phyloP scores from a whole-genome alignment of 306 rosid genomes.

The Pterocarpus santalinus region DNA sequence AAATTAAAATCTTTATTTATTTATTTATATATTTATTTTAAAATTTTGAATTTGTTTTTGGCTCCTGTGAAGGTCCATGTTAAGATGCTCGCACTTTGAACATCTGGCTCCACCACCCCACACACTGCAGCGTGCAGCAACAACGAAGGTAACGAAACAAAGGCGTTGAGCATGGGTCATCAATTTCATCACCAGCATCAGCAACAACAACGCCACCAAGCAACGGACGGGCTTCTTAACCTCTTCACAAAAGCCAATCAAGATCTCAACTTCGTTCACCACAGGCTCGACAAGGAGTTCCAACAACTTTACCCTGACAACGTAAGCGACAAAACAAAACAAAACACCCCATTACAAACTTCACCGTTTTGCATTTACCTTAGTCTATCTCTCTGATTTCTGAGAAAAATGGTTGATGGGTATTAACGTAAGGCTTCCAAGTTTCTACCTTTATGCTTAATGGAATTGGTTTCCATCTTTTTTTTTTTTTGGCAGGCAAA shows the following conservation, averaged over 20 bases:
- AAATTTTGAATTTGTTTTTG: slow-evolving; percentile 38
- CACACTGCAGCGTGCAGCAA: not conserved
- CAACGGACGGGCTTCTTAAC: slow-evolving; percentile 74
- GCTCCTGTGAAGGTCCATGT: not conserved
- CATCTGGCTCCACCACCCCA: not conserved
- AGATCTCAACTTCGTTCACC: slow-evolving; percentile 69
- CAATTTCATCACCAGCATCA: slow-evolving; percentile 6
- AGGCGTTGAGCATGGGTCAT: slow-evolving; percentile 54
- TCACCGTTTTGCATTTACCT: too few species aligned
- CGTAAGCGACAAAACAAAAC: slow-evolving; percentile 31
- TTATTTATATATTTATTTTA: too few species aligned
- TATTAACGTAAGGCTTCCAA: not conserved
- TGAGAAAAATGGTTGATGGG: not conserved
- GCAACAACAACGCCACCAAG: slow-evolving; percentile 61
- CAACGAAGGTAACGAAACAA: not conserved
- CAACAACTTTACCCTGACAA: slow-evolving; percentile 80
- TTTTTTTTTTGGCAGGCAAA: slow-evolving; percentile 60
- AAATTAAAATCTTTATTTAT: too few species aligned
- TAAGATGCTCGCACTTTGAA: too few species aligned
- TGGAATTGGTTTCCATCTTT: not conserved
- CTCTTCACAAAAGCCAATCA: slow-evolving; percentile 80
- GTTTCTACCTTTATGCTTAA: slow-evolving; percentile 5
- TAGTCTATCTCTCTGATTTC: not conserved
- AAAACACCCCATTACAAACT: too few species aligned
- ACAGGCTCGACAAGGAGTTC: slow-evolving; percentile 82